Conservation (phyloP, 345 rosid species). For the Eutrema heterophyllum region DNA sequence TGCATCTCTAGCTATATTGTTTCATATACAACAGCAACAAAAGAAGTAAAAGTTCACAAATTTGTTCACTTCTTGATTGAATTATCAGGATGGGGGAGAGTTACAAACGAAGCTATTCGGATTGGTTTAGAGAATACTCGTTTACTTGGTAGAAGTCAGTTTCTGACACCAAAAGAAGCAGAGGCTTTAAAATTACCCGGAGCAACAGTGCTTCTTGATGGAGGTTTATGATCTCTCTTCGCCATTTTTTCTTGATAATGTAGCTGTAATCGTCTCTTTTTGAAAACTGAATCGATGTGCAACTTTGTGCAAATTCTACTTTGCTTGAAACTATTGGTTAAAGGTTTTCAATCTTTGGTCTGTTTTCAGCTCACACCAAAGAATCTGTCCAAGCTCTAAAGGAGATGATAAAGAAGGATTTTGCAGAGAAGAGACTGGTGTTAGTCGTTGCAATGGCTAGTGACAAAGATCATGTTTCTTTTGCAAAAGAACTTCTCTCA, state of each 20-base stretch:
- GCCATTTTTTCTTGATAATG: not conserved
- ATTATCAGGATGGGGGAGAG: conserved; percentile 55
- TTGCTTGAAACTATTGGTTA: not conserved
- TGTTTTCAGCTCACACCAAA: conserved; percentile 73
- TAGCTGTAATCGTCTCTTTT: not conserved
- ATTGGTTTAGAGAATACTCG: conserved; percentile 66
- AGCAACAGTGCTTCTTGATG: conserved; percentile 76
- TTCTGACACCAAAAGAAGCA: conserved; percentile 54
- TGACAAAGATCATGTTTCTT: conserved; percentile 82
- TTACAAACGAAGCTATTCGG: conserved; percentile 63
- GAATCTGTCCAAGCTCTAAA: conserved; percentile 83
- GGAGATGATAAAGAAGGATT: conserved; percentile 48
- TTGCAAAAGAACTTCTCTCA: conserved; percentile 64
- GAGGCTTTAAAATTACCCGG: conserved; percentile 55
- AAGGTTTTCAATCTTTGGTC: not conserved
- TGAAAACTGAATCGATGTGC: not conserved
- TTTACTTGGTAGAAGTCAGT: conserved; percentile 85
- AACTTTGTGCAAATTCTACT: not conserved
- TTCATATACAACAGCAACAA: not conserved
- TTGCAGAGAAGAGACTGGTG: conserved; percentile 50
- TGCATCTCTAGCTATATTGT: not conserved
- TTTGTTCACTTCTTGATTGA: conserved; percentile 12
- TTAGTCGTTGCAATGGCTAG: conserved; percentile 84
- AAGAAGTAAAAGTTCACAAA: not conserved
- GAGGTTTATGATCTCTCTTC: conserved; percentile 44